Conservation (phyloP, 805 yeast species). For the Cyberlindnera petersonii region DNA sequence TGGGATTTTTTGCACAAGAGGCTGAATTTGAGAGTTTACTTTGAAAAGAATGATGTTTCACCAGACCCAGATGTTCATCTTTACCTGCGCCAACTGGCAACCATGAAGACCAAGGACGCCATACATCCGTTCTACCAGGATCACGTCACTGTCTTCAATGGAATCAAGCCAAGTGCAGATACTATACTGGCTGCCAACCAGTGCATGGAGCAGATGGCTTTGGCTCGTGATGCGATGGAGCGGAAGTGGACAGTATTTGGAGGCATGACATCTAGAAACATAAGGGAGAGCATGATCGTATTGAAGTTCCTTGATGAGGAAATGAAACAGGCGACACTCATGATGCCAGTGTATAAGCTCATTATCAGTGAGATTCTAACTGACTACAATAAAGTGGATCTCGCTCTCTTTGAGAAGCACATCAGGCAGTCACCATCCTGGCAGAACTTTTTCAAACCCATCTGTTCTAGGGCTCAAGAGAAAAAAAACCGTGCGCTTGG, state of each 20-base stretch:
- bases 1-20: conserved; percentile 5
- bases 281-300: conserved; percentile 1
- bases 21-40: not conserved
- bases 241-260: conserved; percentile 6
- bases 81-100: conserved; percentile 1
- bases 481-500: too few species aligned
- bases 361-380: conserved; percentile 6
- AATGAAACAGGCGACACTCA: not conserved
- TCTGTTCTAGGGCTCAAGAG: too few species aligned
- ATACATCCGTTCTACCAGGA: conserved; percentile 8
- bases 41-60: not conserved
- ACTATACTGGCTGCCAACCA: conserved; percentile 1
- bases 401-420: conserved; percentile 1
- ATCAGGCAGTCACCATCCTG: not conserved
- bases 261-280: not conserved
- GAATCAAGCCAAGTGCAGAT: not conserved
- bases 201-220: not conserved
- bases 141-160: conserved; percentile 1
- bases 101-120: not conserved
- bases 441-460: too few species aligned
- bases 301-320: conserved; percentile 4
- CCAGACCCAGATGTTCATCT: conserved; percentile 2
- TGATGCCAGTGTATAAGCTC: not conserved
- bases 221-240: conserved; percentile 6
- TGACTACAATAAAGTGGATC: not conserved